Evolutionary conservation across 202 grass and related monocot species (phyloP), one percentile per base, ranked within the genome.

Genomic region (Zizania palustris): DNA sequence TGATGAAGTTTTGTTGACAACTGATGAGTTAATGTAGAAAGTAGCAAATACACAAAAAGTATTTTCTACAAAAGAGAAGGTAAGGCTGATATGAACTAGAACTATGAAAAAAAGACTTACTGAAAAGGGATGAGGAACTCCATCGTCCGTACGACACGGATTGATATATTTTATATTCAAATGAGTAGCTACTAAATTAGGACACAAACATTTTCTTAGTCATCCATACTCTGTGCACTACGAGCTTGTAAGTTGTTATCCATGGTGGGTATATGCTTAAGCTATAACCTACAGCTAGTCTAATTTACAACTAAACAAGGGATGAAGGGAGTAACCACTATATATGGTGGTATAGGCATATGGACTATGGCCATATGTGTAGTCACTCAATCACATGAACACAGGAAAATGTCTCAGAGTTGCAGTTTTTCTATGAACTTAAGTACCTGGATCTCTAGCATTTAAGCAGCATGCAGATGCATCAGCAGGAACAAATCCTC

Each of bases 401-500:
- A 28, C 28, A 28, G 28, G 28, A 22, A 14, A 11, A 35, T 38
- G 39, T 69, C 69, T 69, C 33, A 42, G 40, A 79, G 59, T 16
- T 71, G 18, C 3, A 3, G 18, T 76, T 75, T 76, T 60, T 3
- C 35, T 14, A 84, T 7, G 66, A 43, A 88, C 37, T 28, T 35
- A 45, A 37, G 45, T 88, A 93, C 96, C 96, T 85, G 91, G 81
- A 95, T 87, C 85, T 84, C 83, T 89, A 62, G 96, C 86, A 80
- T 99, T 99, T 67, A 95, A 80, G 65, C 87, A 93, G 77, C 89
- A 95, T 59, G 69, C 68, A 39, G 92, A 92, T 53, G 84, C 69
- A 85, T 95, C 96, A 46, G 69, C 61, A 21, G 96, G 91, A 80
- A 99, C 60, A 76, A 99, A 86, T 37, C 96, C 96, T 83, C 87